phyloP scores from a whole-genome alignment of 2,329 filamentous ascomycete species.

The Ceratocystiopsis sp. region DNA sequence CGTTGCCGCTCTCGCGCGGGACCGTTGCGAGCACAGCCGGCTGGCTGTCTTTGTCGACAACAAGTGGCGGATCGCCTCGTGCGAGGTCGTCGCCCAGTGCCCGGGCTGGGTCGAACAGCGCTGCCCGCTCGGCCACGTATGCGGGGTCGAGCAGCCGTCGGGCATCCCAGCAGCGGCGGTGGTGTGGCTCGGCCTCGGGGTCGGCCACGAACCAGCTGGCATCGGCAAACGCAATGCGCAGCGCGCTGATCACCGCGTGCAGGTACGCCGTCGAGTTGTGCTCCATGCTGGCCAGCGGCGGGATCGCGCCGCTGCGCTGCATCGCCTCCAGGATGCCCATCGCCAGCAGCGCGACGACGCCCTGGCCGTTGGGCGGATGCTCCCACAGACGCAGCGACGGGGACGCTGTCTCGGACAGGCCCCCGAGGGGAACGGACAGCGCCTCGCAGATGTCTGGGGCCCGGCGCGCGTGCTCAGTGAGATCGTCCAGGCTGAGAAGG shows the following conservation, averaged over 20 bases:
- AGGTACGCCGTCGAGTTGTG: conserved; percentile 69
- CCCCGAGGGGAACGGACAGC: conserved; percentile 58
- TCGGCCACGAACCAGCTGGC: conserved; percentile 80
- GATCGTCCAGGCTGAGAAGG: conserved; percentile 58
- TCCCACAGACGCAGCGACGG: conserved; percentile 69
- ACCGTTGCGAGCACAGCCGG: background rate
- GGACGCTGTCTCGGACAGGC: conserved; percentile 21
- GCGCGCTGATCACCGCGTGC: conserved; percentile 71
- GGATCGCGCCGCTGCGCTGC: conserved; percentile 57
- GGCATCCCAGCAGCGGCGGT: conserved; percentile 12
- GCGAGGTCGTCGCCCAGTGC: conserved; percentile 26
- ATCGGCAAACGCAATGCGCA: conserved; percentile 80
- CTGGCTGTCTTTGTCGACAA: conserved; percentile 28
- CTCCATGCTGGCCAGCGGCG: conserved; percentile 46
- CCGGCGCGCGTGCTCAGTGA: conserved; percentile 48
- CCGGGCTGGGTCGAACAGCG: conserved; percentile 38
- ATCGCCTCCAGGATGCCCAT: conserved; percentile 77
- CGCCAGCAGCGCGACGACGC: conserved; percentile 84
- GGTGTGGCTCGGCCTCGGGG: conserved; percentile 40
- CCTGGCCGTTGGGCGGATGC: conserved; percentile 88
- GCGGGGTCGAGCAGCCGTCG: conserved; percentile 40
- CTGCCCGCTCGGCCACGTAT: conserved; percentile 55
- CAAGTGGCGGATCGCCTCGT: conserved; percentile 2
- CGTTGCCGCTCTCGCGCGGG: background rate
- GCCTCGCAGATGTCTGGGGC: conserved; percentile 24